A percentile compares a stretch with the other conserved stretches of the same genome.
phyloP scores from a whole-genome alignment of 2,329 filamentous ascomycete genomes.

The Pseudohalonectria lignicola region DNA sequence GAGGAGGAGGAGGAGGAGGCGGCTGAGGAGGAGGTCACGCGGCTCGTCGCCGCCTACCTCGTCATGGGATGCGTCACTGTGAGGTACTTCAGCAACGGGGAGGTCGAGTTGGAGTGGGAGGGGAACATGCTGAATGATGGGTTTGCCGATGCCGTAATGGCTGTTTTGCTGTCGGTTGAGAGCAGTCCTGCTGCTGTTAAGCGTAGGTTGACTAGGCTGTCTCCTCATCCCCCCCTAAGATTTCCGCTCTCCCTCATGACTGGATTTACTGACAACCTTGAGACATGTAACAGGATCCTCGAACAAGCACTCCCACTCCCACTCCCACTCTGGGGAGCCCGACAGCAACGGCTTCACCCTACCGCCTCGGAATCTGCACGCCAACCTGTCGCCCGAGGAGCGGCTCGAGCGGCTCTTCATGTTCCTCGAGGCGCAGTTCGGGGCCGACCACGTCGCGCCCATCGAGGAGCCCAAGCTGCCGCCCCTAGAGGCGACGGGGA shows the following conservation, averaged over 20 bases:
- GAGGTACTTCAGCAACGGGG: conserved; percentile 63
- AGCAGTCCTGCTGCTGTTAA: conserved; percentile 91
- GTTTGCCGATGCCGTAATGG: conserved; percentile 94
- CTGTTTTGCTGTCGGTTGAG: conserved; percentile 83
- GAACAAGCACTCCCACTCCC: conserved; percentile 41
- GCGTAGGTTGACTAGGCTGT: too few relatives aligned
- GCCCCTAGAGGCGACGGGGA: conserved; percentile 7
- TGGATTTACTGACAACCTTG: too few relatives aligned
- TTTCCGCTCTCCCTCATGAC: neutral
- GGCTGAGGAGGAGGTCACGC: conserved; percentile 52
- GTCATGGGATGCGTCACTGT: conserved; percentile 89
- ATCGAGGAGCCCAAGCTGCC: conserved; percentile 55
- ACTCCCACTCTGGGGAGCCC: conserved; percentile 16
- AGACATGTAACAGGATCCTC: conserved; percentile 54
- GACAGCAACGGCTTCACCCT: conserved; percentile 16
- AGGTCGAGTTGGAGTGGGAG: conserved; percentile 92
- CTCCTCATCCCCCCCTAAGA: too few relatives aligned
- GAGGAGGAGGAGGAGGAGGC: conserved; percentile 39
- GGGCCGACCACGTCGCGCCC: conserved; percentile 67
- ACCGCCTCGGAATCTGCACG: conserved; percentile 58
- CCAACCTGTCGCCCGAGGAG: conserved; percentile 59
- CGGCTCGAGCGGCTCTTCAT: conserved; percentile 79
- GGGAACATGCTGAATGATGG: conserved; percentile 96
- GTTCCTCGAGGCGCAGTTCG: conserved; percentile 96
- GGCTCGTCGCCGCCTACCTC: conserved; percentile 47